Evolutionary conservation across 148 eudicot genomes (phyloP), one percentile per base, ranked within the genome.

Genomic region (Gaultheria prostrata): DNA sequence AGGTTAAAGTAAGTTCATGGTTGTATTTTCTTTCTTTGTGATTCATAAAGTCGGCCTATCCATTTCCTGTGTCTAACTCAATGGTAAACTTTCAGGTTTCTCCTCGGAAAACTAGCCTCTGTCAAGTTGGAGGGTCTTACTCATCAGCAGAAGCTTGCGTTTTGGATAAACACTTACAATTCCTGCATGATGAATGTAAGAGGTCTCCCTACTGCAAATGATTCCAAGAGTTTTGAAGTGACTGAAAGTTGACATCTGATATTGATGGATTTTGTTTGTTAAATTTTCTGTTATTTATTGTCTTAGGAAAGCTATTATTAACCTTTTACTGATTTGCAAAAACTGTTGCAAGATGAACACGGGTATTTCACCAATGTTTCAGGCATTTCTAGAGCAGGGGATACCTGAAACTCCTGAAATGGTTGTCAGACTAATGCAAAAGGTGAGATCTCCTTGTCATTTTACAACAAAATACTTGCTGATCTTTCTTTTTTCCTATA

Each of bases 161-260:
- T 97, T 85, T 97, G 99, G 99, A 97, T 97, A 57, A 97, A 97
- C 85, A 89, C 90, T 46, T 97, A 97, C 85, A 97, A 97, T 87
- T 86, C 97, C 33, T 97, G 98, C 89, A 87, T 97, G 95, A 93
- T 97, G 97, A 97, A 97, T 84, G 99, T 97, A 91, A 89, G 97
- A 53, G 54, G 18, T 33, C 70, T 80, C 14, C 71, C 53, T 72
- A 11, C 43, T 12, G 43, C 48, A 71, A 49, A 33, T 12, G 43
- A 15, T 50, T 70, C 53, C 15, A 63, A 20, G 18, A 32, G 30
- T 39, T 45, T 78, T 59, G 14, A 50, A 43, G 69, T 51, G 24
- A 50, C 63, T 59, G n/a, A 46, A 54, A 39, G 17, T 72, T n/a
- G 24, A 8, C 24, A 8, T 26, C 35, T 12, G 2, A 67, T 69